Evolutionary conservation across 179 eudicot species (phyloP), one percentile per base, ranked within the genome.

Genomic region (Spergularia azorica): DNA sequence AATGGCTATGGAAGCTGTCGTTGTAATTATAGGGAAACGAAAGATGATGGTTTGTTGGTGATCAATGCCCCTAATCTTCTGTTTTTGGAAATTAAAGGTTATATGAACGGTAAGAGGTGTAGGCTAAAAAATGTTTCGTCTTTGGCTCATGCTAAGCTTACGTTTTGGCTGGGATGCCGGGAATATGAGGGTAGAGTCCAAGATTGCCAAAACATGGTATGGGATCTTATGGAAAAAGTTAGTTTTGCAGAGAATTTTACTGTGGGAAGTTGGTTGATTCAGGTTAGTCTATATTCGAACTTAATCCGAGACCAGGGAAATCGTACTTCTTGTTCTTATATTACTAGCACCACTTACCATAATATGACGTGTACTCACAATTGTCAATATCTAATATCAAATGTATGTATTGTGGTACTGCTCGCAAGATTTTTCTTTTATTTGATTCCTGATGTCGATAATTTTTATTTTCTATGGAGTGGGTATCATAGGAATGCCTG

Each of bases 71-170:
- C 77, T 21, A 20, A 63, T 73, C 59, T 73, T 20, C 46, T 12
- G 43, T 62, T 43, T 12, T 64, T 73, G 69, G 69, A 61, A 43
- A 73, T 62, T 51, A 36, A 20, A 20, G 77, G 69, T 48, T 62
- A 9, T 50, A 14, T 73, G 76, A 16, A 2, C 46, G 8, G 14
- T 13, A 61, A 6, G 46, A 62, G 50, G 14, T 62, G 43, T 20
- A 73, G 57, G 77, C 58, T 73, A 51, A 26, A 46, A 21, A 43
- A 62, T 73, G 69, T 73, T 48, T 17, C 2, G 38, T 73, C 77
- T 48, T 48, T 73, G 69, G 46, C 10, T 73, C 60, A 73, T 62
- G 77, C 59, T 62, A 62, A 16, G 5, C 48, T 73, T 61, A 73
- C 68, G 14, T 46, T 73, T 73, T 6, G 10, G 51, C 18, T 73